Percentiles rank a stretch among this genome's conserved stretches.
Conservation (phyloP, 768 basidiomycete species). For the Suillus subaureus region DNA sequence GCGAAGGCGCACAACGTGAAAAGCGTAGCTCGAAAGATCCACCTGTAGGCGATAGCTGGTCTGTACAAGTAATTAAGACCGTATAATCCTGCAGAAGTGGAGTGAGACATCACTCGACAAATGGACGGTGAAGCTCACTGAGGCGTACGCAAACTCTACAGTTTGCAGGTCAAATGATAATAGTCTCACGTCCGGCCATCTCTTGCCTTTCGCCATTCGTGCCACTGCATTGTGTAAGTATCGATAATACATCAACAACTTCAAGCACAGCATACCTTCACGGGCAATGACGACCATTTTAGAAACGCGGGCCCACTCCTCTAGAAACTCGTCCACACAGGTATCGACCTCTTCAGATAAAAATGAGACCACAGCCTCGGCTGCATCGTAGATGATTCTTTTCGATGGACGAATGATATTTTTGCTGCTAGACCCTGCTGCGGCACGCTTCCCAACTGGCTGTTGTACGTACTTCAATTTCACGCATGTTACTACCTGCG, state of each 20-base stretch:
- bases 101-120: not conserved
- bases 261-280: too few species aligned
- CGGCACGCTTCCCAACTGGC: constrained; percentile 71
- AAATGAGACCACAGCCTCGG: constrained; percentile 87
- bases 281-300: too few species aligned
- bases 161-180: too few species aligned
- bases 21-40: constrained; percentile 66
- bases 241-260: too few species aligned
- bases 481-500: constrained; percentile 85
- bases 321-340: constrained; percentile 87
- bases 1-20: constrained; percentile 44
- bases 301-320: constrained; percentile 71
- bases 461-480: constrained; percentile 91
- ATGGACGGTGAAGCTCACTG: constrained; percentile 16
- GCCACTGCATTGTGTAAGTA: too few species aligned
- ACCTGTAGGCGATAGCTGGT: too few species aligned
- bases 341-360: constrained; percentile 83
- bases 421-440: constrained; percentile 49
- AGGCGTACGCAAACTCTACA: too few species aligned
- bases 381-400: constrained; percentile 87
- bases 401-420: constrained; percentile 80
- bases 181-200: too few species aligned
- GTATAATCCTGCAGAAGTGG: too few species aligned
- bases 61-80: too few species aligned
- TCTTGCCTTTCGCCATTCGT: not conserved